A percentile compares a stretch with the other conserved stretches of the same genome.
Evolutionary conservation across 129 eudicot genomes (phyloP).

Genomic region (Centrapalus pauciflorus): DNA sequence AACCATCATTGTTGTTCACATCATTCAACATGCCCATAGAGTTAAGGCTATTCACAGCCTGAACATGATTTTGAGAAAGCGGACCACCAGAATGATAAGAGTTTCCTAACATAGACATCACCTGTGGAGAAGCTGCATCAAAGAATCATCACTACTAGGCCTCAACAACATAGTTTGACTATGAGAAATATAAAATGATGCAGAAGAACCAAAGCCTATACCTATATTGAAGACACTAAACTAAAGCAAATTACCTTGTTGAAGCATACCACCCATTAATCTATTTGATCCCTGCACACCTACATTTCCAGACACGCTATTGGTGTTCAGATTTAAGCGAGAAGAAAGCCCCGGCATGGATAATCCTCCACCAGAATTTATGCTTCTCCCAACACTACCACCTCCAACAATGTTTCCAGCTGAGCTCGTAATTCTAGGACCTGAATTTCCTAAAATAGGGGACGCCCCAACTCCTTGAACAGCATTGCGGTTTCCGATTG

Average conservation of each 20-base stretch:
- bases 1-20: constrained; percentile 63
- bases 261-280: constrained; percentile 84
- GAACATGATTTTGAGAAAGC: constrained; percentile 73
- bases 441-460: constrained; percentile 67
- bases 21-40: constrained; percentile 87
- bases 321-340: constrained; percentile 55
- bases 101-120: constrained; percentile 84
- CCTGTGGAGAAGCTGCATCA: constrained; percentile 91
- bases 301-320: constrained; percentile 75
- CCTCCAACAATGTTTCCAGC: constrained; percentile 73
- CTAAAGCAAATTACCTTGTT: constrained; percentile 64
- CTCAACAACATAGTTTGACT: background rate
- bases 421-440: constrained; percentile 64
- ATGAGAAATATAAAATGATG: background rate
- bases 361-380: constrained; percentile 80
- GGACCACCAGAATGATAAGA: constrained; percentile 88
- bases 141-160: constrained; percentile 7
- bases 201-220: background rate
- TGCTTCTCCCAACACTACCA: constrained; percentile 71
- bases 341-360: constrained; percentile 85
- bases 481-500: constrained; percentile 66
- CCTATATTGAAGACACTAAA: background rate
- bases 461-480: constrained; percentile 76
- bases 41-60: constrained; percentile 48
- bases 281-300: constrained; percentile 82